A percentile compares a stretch with the other conserved stretches of the same genome.
These are phyloP conservation scores for Clavispora asparagi DNA, from an alignment of 805 yeast species.

Conservation along the genomic window DNA sequence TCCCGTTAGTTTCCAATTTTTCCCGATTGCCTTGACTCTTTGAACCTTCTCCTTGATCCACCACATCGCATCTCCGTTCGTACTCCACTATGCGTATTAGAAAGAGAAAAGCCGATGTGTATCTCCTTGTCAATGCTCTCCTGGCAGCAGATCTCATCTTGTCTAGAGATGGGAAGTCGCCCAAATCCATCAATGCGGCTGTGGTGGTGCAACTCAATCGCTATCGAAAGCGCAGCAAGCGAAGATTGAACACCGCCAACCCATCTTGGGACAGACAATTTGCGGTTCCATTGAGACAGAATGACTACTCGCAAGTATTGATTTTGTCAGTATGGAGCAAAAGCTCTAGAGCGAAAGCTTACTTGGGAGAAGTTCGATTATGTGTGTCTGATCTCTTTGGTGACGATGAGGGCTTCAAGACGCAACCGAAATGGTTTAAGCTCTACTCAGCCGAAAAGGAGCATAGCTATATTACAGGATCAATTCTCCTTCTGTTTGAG, in stretches of 20 bases:
- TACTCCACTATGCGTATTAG: conserved; percentile 6
- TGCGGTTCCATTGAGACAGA: conserved; percentile 23
- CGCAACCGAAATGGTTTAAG: conserved; percentile 41
- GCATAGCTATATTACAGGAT: conserved; percentile 45
- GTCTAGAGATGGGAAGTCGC: conserved; percentile 9
- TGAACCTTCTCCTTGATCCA: too few relatives aligned
- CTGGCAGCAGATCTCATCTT: conserved; percentile 36
- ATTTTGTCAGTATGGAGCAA: conserved; percentile 37
- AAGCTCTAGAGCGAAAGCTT: conserved; percentile 30
- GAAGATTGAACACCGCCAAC: conserved; percentile 28
- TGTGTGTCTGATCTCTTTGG: conserved; percentile 25
- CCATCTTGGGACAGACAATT: conserved; percentile 39
- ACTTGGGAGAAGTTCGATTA: conserved; percentile 37
- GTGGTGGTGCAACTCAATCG: conserved; percentile 31
- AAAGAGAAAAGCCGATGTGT: conserved; percentile 2
- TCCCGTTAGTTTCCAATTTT: neutral
- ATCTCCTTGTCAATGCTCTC: conserved; percentile 23
- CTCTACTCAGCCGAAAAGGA: conserved; percentile 35
- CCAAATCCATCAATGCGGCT: conserved; percentile 30
- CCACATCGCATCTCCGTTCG: too few relatives aligned
- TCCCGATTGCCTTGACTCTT: neutral
- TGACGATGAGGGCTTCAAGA: conserved; percentile 10
- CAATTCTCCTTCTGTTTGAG: conserved; percentile 40
- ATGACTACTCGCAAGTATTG: conserved; percentile 26
- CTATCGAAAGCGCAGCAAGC: conserved; percentile 23